Base-by-base conservation (phyloP, 1,284 basidiomycete species). In the Neotropicomus parvogracilis region DNA sequence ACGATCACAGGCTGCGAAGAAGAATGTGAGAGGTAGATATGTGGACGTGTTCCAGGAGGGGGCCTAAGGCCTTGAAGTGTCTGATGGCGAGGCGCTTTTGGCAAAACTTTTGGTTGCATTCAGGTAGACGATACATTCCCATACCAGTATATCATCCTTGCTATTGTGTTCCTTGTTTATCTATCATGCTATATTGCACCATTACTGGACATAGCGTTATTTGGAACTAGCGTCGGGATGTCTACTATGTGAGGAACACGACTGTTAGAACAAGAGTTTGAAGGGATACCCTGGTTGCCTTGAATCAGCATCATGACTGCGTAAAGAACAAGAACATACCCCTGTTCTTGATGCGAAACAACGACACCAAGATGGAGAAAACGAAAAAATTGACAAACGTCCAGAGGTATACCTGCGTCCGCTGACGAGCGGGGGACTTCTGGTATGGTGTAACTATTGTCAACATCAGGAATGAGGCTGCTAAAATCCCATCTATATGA, bases 291-390 rank as follows among this genome's bases (percentile, higher is more conserved):
- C 86, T 88, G 59, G 21, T 35, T 5, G 3, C 20, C 36, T 36
- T 14, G 6, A 21, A 36, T 49, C 13, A 53, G 49, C 12, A 31
- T 33, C 10, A 10, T 16, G 34, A 33, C 8, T 14, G 17, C 16
- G 11, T 16, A 46, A 32, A 2, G 9, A 29, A 48, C 21, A 10
- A 37, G n/a, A 16, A 68, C 77, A 40, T 54, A 87, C 88, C 86
- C 68, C 83, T 78, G 70, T 97, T 97, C 75, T 99, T 99, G 55
- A 94, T 75, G 62, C 83, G 81, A 79, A 99, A 99, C 36, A 99
- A 65, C 40, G 88, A 89, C 48, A 98, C 74, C 38, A 99, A 74
- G 54, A 95, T 75, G 40, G 92, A 95, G 68, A 94, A 94, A 50
- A 97, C 77, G 58, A 93, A 75, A 65, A 97, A 72, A 50, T 91